phyloP scores from a whole-genome alignment of 2,329 filamentous ascomycete genomes.

The Polychaeton citri region DNA sequence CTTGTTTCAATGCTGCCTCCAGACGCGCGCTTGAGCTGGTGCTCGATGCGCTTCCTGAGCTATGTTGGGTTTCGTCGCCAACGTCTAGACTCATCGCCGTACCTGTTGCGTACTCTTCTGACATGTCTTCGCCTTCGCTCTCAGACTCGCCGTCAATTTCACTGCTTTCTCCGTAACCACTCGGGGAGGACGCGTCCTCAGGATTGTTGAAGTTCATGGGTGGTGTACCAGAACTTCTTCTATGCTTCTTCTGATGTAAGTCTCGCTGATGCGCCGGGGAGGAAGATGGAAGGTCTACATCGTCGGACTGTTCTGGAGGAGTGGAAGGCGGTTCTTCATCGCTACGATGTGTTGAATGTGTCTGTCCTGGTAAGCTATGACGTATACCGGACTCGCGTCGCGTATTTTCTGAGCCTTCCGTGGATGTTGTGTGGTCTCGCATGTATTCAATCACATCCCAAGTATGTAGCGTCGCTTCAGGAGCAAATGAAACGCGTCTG shows the following conservation, averaged over 20 bases:
- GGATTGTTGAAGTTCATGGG: constrained; percentile 51
- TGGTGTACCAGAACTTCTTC: constrained; percentile 55
- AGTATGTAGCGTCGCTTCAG: constrained; percentile 91
- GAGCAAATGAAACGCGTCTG: constrained; percentile 88
- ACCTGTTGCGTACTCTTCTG: constrained; percentile 53
- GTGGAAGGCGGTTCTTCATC: constrained; percentile 47
- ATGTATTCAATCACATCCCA: constrained; percentile 88
- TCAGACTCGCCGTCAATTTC: constrained; percentile 24
- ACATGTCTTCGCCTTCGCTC: constrained; percentile 43
- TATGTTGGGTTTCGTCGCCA: constrained; percentile 41
- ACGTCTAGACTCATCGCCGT: constrained; percentile 69
- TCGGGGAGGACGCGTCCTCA: constrained; percentile 59
- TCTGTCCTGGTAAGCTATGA: constrained; percentile 18
- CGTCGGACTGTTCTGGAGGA: constrained; percentile 45
- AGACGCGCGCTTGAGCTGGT: constrained; percentile 59
- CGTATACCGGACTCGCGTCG: constrained; percentile 53
- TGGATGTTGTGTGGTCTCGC: constrained; percentile 72
- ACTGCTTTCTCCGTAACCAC: constrained; percentile 55
- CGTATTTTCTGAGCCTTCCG: constrained; percentile 57
- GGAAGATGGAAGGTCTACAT: constrained; percentile 31
- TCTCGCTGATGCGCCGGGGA: constrained; percentile 54
- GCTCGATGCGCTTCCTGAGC: constrained; percentile 27
- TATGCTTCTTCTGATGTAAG: constrained; percentile 46
- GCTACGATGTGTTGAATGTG: constrained; percentile 24
- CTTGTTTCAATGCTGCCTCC: constrained; percentile 65